Evolutionary conservation across 2,329 filamentous ascomycete genomes (phyloP).

Genomic region (Capronia americana): DNA sequence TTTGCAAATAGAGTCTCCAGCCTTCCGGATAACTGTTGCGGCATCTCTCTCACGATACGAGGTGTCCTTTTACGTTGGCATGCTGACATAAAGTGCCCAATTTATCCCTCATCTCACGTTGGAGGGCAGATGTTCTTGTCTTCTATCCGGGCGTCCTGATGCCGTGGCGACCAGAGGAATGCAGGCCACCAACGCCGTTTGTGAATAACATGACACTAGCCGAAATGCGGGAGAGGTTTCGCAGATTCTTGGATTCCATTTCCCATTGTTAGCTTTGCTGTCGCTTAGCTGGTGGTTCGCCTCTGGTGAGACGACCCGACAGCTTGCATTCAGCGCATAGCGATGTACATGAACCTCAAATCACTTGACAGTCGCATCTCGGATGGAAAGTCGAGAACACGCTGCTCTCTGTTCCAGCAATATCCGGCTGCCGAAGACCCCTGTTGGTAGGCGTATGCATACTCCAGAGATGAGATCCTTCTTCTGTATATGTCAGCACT

Average conservation of each 20-base stretch:
- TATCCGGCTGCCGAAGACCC: neutral
- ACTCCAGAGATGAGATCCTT: conserved; percentile 5
- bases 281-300: neutral
- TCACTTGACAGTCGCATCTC: neutral
- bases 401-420: neutral
- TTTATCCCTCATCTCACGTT: conserved; percentile 9
- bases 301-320: neutral
- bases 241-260: neutral
- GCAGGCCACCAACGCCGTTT: neutral
- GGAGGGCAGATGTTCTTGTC: neutral
- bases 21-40: conserved; percentile 1
- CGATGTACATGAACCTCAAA: neutral
- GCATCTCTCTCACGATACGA: conserved; percentile 7
- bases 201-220: neutral
- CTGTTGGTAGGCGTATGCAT: neutral
- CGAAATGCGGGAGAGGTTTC: neutral
- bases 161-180: conserved; percentile 16
- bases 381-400: neutral
- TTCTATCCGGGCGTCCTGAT: neutral
- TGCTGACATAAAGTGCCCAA: conserved; percentile 13
- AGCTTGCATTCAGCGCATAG: neutral
- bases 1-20: neutral
- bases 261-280: neutral
- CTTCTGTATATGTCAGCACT: conserved; percentile 16
- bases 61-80: neutral